These are phyloP conservation scores for Vitis hybrid DNA, from an alignment of 177 flowering plant species.

Conservation along the genomic window DNA sequence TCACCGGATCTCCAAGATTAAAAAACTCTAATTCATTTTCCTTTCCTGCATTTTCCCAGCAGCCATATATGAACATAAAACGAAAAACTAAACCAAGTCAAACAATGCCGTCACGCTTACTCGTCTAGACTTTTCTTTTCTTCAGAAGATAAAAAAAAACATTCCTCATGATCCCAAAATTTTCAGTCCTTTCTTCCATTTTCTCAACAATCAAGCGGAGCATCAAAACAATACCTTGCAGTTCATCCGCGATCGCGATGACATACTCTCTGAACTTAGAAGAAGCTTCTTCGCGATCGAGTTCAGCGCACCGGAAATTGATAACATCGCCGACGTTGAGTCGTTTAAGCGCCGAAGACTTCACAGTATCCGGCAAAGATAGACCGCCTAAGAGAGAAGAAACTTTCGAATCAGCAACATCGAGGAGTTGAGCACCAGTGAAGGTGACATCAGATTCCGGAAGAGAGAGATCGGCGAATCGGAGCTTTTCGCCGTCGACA, in stretches of 20 bases:
- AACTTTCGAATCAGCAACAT: constrained; percentile 48
- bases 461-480: constrained; percentile 28
- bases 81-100: too few relatives aligned
- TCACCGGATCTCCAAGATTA: too few relatives aligned
- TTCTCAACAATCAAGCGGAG: not conserved
- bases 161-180: not conserved
- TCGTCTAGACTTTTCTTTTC: too few relatives aligned
- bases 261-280: constrained; percentile 34
- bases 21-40: too few relatives aligned
- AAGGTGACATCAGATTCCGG: constrained; percentile 22
- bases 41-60: too few relatives aligned
- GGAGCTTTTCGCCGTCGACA: constrained; percentile 55
- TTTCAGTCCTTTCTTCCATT: not conserved
- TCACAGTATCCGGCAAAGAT: constrained; percentile 52
- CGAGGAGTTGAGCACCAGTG: constrained; percentile 47
- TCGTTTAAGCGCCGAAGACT: constrained; percentile 44
- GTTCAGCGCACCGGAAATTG: constrained; percentile 24
- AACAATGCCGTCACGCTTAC: too few relatives aligned
- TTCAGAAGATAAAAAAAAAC: not conserved
- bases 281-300: constrained; percentile 36
- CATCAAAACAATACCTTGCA: constrained; percentile 36
- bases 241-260: constrained; percentile 58
- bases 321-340: constrained; percentile 27
- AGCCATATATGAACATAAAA: too few relatives aligned
- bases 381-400: constrained; percentile 46